Evolutionary conservation across 345 rosid genomes (phyloP).

Genomic region (Carallia brachiata): DNA sequence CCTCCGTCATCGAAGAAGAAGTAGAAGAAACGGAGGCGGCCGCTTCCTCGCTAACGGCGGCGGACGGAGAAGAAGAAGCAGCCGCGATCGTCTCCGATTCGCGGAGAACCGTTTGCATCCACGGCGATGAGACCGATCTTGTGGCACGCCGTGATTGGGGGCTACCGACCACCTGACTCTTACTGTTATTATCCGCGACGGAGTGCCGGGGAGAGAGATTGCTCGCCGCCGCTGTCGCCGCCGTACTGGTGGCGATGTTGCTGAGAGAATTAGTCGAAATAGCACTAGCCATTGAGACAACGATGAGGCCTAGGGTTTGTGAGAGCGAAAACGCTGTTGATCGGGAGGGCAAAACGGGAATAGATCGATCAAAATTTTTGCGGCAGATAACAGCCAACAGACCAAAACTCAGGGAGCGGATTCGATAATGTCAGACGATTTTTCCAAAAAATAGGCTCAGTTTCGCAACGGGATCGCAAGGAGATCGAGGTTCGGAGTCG

Average conservation of each 20-base stretch:
- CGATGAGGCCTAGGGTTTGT: neutral
- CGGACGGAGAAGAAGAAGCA: slow-evolving; percentile 20
- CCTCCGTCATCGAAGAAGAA: slow-evolving; percentile 34
- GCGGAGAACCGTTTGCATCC: slow-evolving; percentile 46
- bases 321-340: neutral
- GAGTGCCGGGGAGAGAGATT: neutral
- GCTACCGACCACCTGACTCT: neutral
- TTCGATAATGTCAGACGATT: neutral
- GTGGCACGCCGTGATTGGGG: slow-evolving; percentile 13
- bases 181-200: neutral
- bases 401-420: neutral
- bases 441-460: neutral
- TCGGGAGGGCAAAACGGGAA: neutral
- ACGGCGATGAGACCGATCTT: slow-evolving; percentile 31
- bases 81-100: slow-evolving; percentile 32
- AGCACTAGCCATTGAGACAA: neutral
- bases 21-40: slow-evolving; percentile 8
- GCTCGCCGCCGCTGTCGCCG: neutral
- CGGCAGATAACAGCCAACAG: too few species aligned
- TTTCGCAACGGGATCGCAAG: neutral
- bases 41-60: slow-evolving; percentile 22
- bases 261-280: neutral
- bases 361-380: neutral
- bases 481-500: neutral
- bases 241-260: neutral